Evolutionary conservation across 345 rosid genomes (phyloP).

Genomic region (Geranium brycei): DNA sequence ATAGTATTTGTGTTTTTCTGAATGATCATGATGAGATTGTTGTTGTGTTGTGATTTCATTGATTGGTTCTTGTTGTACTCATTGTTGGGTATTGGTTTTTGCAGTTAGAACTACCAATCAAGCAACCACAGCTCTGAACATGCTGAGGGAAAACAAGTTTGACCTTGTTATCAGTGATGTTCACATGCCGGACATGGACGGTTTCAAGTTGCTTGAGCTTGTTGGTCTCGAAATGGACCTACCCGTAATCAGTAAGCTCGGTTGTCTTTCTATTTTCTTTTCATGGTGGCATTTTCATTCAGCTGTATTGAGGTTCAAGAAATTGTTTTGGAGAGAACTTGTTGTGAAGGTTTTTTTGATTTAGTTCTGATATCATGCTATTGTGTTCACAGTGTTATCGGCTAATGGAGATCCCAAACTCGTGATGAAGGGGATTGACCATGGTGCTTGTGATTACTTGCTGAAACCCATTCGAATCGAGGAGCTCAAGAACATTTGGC

Average conservation of each 20-base stretch:
- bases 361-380: neutral
- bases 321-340: neutral
- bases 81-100: conserved; percentile 11
- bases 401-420: conserved; percentile 64
- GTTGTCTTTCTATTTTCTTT: neutral
- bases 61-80: conserved; percentile 4
- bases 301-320: too few species aligned
- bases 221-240: conserved; percentile 83
- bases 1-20: too few species aligned
- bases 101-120: conserved; percentile 57
- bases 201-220: conserved; percentile 68
- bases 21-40: neutral
- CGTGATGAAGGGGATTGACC: conserved; percentile 75
- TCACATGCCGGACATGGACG: conserved; percentile 80
- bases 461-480: conserved; percentile 70
- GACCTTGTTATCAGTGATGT: conserved; percentile 75
- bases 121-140: conserved; percentile 39
- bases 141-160: conserved; percentile 63
- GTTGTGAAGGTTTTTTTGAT: neutral
- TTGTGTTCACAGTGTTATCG: conserved; percentile 51
- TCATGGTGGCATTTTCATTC: neutral
- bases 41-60: conserved; percentile 5
- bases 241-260: conserved; percentile 60
- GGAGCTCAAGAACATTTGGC: conserved; percentile 93
- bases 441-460: conserved; percentile 85